Conservation (phyloP, 1,139 yeast species). For the Lodderomyces parapsilosis region DNA sequence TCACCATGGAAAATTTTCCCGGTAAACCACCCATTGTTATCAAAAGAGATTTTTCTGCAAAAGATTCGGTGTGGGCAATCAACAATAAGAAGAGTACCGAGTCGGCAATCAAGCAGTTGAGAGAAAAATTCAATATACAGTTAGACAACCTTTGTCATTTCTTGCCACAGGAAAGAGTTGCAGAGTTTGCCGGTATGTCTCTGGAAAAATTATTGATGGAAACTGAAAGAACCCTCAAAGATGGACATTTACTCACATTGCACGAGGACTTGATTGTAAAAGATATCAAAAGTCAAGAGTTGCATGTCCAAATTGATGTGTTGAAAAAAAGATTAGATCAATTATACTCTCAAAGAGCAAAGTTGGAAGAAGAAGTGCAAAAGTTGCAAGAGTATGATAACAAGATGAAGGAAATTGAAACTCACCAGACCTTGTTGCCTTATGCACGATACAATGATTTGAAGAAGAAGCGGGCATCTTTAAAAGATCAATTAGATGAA, state of each 20-base stretch:
- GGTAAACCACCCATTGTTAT: constrained; percentile 34
- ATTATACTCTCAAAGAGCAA: constrained; percentile 30
- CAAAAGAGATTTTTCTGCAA: constrained; percentile 35
- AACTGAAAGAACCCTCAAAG: constrained; percentile 79
- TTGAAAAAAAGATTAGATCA: constrained; percentile 27
- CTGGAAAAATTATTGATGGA: constrained; percentile 74
- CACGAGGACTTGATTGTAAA: constrained; percentile 58
- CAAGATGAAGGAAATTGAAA: constrained; percentile 42
- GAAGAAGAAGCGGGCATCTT: constrained; percentile 38
- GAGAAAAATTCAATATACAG: constrained; percentile 67
- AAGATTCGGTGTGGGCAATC: constrained; percentile 60
- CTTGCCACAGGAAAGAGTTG: constrained; percentile 92
- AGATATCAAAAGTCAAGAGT: constrained; percentile 40
- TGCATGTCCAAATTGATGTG: constrained; percentile 26
- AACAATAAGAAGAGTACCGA: constrained; percentile 48
- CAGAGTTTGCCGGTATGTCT: constrained; percentile 82
- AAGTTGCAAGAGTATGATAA: constrained; percentile 39
- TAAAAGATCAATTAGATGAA: constrained; percentile 42
- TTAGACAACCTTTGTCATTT: constrained; percentile 92
- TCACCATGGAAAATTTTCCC: constrained; percentile 54
- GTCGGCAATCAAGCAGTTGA: constrained; percentile 41
- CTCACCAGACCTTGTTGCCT: constrained; percentile 55
- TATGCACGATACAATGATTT: constrained; percentile 60
- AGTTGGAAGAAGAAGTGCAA: constrained; percentile 39
- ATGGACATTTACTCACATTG: constrained; percentile 52